Conservation (phyloP, 2,329 filamentous ascomycete genomes). For the Fusarium humuli region DNA sequence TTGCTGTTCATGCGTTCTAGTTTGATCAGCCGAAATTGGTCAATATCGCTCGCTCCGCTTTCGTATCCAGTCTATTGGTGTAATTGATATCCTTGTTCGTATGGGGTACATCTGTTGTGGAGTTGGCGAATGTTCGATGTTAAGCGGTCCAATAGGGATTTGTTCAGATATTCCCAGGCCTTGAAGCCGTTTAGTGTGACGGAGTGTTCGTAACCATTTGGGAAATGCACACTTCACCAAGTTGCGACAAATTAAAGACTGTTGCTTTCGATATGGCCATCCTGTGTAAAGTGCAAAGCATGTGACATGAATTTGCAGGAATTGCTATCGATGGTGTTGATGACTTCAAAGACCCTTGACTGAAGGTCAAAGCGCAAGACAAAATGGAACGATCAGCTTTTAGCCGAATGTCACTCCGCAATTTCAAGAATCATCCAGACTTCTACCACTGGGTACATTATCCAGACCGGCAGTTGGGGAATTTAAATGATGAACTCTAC, state of each 20-base stretch:
- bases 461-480: neutral
- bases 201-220: too few species aligned
- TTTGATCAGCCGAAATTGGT: neutral
- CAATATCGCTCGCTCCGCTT: neutral
- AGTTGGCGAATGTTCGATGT: neutral
- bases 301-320: too few species aligned
- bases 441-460: neutral
- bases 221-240: neutral
- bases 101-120: neutral
- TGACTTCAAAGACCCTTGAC: neutral
- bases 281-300: too few species aligned
- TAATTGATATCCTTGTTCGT: neutral
- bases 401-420: neutral
- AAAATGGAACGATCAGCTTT: neutral
- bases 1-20: neutral
- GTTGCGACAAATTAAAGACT: neutral
- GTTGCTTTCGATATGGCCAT: too few species aligned
- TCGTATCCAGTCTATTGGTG: neutral
- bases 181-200: neutral
- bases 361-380: neutral
- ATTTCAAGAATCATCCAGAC: neutral
- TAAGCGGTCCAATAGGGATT: neutral
- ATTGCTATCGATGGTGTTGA: too few species aligned
- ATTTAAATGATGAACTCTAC: neutral
- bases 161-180: accelerated